Conservation (phyloP, 2,329 filamentous ascomycete genomes). For the Plectosphaerella cucumerina region DNA sequence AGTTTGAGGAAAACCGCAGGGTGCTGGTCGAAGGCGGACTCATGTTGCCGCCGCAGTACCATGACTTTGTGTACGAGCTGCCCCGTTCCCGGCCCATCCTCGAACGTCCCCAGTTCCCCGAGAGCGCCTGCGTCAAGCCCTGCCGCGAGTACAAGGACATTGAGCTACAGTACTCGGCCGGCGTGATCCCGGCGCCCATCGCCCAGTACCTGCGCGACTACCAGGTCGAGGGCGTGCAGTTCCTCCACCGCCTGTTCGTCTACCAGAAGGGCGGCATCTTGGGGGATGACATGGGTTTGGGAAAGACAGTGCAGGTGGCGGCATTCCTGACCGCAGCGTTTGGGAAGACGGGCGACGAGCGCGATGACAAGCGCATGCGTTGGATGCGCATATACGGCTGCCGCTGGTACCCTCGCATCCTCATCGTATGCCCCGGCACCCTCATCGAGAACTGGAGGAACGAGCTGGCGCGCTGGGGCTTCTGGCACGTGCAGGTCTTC, state of each 20-base stretch:
- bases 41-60: constrained; percentile 75
- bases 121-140: constrained; percentile 52
- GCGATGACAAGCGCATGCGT: constrained; percentile 82
- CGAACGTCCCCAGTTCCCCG: constrained; percentile 67
- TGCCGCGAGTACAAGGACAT: constrained; percentile 72
- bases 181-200: constrained; percentile 80
- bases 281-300: constrained; percentile 95
- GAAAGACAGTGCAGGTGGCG: constrained; percentile 95
- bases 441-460: constrained; percentile 88
- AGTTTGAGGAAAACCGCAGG: constrained; percentile 61
- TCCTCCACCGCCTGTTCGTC: constrained; percentile 84
- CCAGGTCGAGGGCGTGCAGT: constrained; percentile 79
- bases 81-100: constrained; percentile 34
- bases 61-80: constrained; percentile 43
- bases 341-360: constrained; percentile 86
- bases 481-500: constrained; percentile 84
- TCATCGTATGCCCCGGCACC: constrained; percentile 86
- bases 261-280: constrained; percentile 88
- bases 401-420: constrained; percentile 75
- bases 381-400: constrained; percentile 65
- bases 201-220: constrained; percentile 92
- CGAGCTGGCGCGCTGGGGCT: constrained; percentile 87
- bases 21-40: constrained; percentile 64
- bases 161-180: constrained; percentile 67
- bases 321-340: constrained; percentile 89